Percentiles rank a stretch among this genome's conserved stretches.
phyloP scores from a whole-genome alignment of 495 filamentous ascomycete genomes.

The Parachaetomium inaequale region DNA sequence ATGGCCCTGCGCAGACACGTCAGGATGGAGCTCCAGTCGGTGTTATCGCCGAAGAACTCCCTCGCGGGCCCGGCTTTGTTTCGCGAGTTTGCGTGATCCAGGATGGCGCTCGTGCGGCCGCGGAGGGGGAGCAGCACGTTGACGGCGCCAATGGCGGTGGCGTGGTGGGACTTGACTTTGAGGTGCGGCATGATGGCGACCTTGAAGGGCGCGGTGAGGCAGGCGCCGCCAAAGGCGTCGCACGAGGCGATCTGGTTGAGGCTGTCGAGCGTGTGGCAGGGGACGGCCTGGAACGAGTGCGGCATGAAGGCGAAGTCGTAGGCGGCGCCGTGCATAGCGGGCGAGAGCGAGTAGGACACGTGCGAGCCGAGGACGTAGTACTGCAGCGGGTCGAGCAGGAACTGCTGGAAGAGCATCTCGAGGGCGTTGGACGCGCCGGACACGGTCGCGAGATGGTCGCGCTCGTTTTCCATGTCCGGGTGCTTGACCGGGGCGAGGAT shows the following conservation, averaged over 20 bases:
- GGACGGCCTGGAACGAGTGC: conserved; percentile 64
- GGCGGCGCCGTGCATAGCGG: conserved; percentile 76
- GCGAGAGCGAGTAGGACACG: conserved; percentile 71
- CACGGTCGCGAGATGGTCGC: conserved; percentile 42
- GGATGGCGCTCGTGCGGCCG: conserved; percentile 54
- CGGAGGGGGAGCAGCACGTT: conserved; percentile 78
- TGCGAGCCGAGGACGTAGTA: conserved; percentile 73
- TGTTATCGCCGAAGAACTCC: conserved; percentile 79
- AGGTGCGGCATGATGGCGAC: conserved; percentile 65
- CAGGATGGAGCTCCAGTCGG: conserved; percentile 73
- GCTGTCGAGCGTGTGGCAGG: conserved; percentile 59
- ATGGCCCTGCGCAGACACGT: conserved; percentile 68
- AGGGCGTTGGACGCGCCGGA: conserved; percentile 49
- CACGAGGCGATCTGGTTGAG: conserved; percentile 61
- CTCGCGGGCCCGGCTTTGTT: conserved; percentile 61
- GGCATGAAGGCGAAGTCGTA: conserved; percentile 67
- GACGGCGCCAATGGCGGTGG: conserved; percentile 74
- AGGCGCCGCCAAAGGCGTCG: conserved; percentile 68
- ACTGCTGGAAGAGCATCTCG: conserved; percentile 53
- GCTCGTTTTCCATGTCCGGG: conserved; percentile 55
- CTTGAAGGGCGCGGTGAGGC: conserved; percentile 72
- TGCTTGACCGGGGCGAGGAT: conserved; percentile 68
- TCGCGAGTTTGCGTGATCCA: conserved; percentile 62
- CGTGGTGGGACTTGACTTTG: conserved; percentile 67
- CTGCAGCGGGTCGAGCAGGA: conserved; percentile 60